Conservation (phyloP, 305 asterid genomes). For the Euphrasia arctica region DNA sequence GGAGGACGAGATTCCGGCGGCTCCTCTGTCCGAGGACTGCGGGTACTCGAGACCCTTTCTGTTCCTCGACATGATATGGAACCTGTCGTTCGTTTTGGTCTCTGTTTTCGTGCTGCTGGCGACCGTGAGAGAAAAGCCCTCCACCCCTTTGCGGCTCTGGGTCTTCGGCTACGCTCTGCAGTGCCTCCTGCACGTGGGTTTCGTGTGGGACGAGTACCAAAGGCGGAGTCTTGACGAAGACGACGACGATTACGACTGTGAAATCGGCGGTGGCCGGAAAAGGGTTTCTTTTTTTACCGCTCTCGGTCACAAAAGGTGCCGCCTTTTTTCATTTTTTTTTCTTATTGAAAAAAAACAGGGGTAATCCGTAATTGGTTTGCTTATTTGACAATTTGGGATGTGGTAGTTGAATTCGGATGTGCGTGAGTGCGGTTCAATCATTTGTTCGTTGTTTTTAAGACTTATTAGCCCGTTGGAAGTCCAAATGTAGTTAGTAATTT, state of each 20-base stretch:
- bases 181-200: conserved; percentile 71
- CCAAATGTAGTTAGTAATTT: no score
- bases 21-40: conserved; percentile 29
- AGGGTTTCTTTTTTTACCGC: conserved; percentile 3
- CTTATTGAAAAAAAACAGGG: background rate
- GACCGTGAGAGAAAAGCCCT: conserved; percentile 53
- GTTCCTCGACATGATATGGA: conserved; percentile 81
- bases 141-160: conserved; percentile 76
- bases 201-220: conserved; percentile 62
- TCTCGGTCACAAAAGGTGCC: background rate
- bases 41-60: conserved; percentile 64
- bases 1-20: conserved; percentile 27
- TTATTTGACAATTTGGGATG: background rate
- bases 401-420: no score
- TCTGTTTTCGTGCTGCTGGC: conserved; percentile 54
- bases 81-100: conserved; percentile 62
- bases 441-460: no score
- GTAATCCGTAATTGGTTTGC: background rate
- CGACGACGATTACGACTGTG: background rate
- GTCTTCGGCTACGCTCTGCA: conserved; percentile 74
- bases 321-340: background rate
- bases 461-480: no score
- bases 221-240: conserved; percentile 37
- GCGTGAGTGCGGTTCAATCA: no score
- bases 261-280: conserved; percentile 1